phyloP scores from a whole-genome alignment of 1,284 basidiomycete genomes.

The Cutaneotrichosporon mucoides region DNA sequence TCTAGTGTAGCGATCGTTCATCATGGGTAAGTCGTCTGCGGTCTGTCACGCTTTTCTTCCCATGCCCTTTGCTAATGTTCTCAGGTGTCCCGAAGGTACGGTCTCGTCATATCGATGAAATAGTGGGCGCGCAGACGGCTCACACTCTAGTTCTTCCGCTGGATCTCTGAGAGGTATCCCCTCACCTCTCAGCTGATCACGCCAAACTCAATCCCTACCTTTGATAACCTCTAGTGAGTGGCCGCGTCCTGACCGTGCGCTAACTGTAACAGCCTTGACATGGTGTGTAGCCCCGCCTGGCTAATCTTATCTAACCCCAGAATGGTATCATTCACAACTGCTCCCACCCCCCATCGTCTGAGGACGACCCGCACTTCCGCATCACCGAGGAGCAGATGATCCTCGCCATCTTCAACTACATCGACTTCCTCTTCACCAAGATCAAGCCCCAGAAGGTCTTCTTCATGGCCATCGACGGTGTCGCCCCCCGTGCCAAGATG shows the following conservation, averaged over 20 bases:
- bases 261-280: conserved; percentile 29
- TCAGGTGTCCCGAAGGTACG: conserved; percentile 39
- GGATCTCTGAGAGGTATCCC: conserved; percentile 83
- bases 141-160: conserved; percentile 54
- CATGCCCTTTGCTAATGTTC: neutral
- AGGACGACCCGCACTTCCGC: conserved; percentile 91
- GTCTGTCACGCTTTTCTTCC: neutral
- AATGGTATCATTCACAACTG: conserved; percentile 99
- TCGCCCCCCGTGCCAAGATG: conserved; percentile 98
- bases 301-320: conserved; percentile 53
- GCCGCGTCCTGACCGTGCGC: neutral
- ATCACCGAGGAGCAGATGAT: conserved; percentile 96
- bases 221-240: conserved; percentile 50
- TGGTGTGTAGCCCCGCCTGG: conserved; percentile 20
- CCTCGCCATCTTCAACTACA: conserved; percentile 92
- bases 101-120: neutral
- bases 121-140: too few relatives aligned
- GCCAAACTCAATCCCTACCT: conserved; percentile 63
- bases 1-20: conserved; percentile 14
- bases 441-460: conserved; percentile 96
- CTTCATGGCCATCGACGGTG: conserved; percentile 98
- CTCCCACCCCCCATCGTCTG: conserved; percentile 54
- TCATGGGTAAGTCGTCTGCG: conserved; percentile 25
- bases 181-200: conserved; percentile 98
- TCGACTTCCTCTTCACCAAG: conserved; percentile 93